Evolutionary conservation across 2,329 filamentous ascomycete species (phyloP).

Genomic region (Colletotrichum coccodes): DNA sequence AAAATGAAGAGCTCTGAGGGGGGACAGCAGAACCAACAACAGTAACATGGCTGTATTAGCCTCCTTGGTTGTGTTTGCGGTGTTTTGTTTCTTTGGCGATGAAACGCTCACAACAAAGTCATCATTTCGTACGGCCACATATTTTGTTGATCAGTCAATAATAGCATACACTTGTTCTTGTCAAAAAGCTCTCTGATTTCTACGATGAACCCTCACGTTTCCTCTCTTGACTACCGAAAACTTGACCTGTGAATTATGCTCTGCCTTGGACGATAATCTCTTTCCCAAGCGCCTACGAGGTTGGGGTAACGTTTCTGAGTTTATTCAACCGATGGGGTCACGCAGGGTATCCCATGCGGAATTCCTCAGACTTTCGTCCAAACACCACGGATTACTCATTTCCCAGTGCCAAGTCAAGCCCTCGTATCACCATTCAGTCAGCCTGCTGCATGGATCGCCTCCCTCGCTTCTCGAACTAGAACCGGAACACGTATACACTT

Average conservation of each 20-base stretch:
- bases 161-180: not conserved
- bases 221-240: not conserved
- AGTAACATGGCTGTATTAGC: conserved; percentile 3
- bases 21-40: not conserved
- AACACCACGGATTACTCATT: conserved; percentile 23
- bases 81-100: conserved; percentile 2
- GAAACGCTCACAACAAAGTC: conserved; percentile 11
- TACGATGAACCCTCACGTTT: not conserved
- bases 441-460: conserved; percentile 21
- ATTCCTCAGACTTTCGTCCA: conserved; percentile 5
- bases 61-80: not conserved
- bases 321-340: not conserved
- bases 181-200: not conserved
- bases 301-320: not conserved
- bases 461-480: conserved; percentile 7
- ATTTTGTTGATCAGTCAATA: conserved; percentile 10
- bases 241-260: not conserved
- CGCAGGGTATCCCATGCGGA: conserved; percentile 1
- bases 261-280: not conserved
- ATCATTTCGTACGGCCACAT: not conserved
- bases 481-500: not conserved
- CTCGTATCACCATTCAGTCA: conserved; percentile 19
- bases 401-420: conserved; percentile 11
- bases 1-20: conserved; percentile 23
- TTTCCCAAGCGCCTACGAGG: not conserved